Conservation (phyloP, 192 early-diverging fungal genomes). For the Entrophospora sp. region DNA sequence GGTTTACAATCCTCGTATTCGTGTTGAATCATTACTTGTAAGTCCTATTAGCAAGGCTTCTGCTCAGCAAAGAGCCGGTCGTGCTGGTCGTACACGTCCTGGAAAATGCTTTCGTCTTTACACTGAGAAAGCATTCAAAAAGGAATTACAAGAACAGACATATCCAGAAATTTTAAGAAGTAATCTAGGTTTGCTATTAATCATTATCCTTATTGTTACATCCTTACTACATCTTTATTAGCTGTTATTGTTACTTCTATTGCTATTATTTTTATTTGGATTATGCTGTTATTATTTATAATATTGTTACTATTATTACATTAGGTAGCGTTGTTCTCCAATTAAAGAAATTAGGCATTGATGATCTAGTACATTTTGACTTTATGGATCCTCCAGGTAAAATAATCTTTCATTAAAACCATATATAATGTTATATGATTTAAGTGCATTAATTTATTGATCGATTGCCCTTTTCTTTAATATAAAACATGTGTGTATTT, state of each 20-base stretch:
- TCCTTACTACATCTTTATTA: too few relatives aligned
- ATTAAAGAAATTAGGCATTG: conserved; percentile 93
- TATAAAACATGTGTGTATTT: too few relatives aligned
- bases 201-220: too few relatives aligned
- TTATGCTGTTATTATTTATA: too few relatives aligned
- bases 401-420: not conserved
- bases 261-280: too few relatives aligned
- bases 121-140: conserved; percentile 91
- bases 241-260: too few relatives aligned
- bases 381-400: conserved; percentile 92
- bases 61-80: conserved; percentile 93
- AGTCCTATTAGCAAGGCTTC: conserved; percentile 92
- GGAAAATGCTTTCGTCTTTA: conserved; percentile 98
- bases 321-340: conserved; percentile 95
- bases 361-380: conserved; percentile 98
- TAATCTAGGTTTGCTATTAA: too few relatives aligned
- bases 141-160: conserved; percentile 93
- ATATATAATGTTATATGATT: too few relatives aligned
- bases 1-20: conserved; percentile 95
- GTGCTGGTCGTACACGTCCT: conserved; percentile 95
- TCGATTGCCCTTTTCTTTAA: not conserved
- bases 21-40: conserved; percentile 92
- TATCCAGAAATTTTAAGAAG: conserved; percentile 97
- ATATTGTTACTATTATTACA: too few relatives aligned
- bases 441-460: too few relatives aligned